Percentiles rank a stretch among this genome's conserved stretches.
Evolutionary conservation across 2,329 filamentous ascomycete species (phyloP).

Genomic region (Scolecobasidium constrictum): DNA sequence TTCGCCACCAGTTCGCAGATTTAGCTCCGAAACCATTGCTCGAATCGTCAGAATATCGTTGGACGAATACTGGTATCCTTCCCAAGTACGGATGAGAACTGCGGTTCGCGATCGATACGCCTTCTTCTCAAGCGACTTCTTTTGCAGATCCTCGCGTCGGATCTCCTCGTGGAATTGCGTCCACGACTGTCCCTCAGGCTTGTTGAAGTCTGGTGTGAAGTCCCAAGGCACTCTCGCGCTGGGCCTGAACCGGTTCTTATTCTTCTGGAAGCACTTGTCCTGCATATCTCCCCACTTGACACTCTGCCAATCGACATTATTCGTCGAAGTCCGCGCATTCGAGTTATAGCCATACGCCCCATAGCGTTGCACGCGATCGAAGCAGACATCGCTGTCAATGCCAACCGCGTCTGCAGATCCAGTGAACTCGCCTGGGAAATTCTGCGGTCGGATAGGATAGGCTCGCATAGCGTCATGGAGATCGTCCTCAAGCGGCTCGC

Average conservation of each 20-base stretch:
- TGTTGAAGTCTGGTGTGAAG: slow-evolving; percentile 7
- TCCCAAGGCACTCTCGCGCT: slow-evolving; percentile 23
- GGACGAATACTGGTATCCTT: slow-evolving; percentile 34
- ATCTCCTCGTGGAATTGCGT: slow-evolving; percentile 14
- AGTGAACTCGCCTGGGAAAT: slow-evolving; percentile 50
- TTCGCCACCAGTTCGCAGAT: slow-evolving; percentile 34
- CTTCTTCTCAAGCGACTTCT: slow-evolving; percentile 7
- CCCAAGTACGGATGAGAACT: slow-evolving; percentile 35
- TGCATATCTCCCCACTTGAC: slow-evolving; percentile 65
- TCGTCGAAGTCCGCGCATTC: slow-evolving; percentile 37
- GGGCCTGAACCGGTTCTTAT: slow-evolving; percentile 49
- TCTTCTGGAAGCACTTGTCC: slow-evolving; percentile 51
- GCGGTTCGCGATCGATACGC: slow-evolving; percentile 33
- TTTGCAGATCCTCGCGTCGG: slow-evolving; percentile 15
- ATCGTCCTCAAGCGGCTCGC: slow-evolving; percentile 39
- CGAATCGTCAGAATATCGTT: slow-evolving; percentile 36
- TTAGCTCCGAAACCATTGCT: slow-evolving; percentile 34
- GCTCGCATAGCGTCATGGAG: slow-evolving; percentile 54
- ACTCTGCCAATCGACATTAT: slow-evolving; percentile 47
- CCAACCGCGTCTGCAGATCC: slow-evolving; percentile 51
- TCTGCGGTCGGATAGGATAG: slow-evolving; percentile 44
- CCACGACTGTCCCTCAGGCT: slow-evolving; percentile 4
- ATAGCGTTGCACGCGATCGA: slow-evolving; percentile 41
- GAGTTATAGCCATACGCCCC: slow-evolving; percentile 44
- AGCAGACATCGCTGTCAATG: slow-evolving; percentile 53